phyloP scores from a whole-genome alignment of 2,329 filamentous ascomycete species.

The Beauveria australis region DNA sequence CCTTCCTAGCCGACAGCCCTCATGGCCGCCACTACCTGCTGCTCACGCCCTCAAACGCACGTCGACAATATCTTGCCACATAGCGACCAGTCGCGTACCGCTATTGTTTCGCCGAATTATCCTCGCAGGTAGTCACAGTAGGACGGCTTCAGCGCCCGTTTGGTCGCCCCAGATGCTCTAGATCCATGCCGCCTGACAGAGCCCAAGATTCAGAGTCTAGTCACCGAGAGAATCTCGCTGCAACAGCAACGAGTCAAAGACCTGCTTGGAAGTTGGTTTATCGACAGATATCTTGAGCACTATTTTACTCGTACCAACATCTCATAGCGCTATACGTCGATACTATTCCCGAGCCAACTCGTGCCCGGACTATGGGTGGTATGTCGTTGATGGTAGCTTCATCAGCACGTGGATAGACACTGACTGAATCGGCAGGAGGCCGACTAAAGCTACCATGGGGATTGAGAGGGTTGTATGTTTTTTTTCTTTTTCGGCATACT shows the following conservation, averaged over 20 bases:
- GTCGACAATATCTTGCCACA: background rate
- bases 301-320: background rate
- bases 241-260: background rate
- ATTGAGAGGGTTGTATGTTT: background rate
- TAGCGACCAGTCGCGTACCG: no score
- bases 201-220: background rate
- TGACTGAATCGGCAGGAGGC: constrained; percentile 17
- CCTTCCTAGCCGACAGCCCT: background rate
- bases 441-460: constrained; percentile 7
- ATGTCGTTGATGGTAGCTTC: constrained; percentile 12
- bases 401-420: background rate
- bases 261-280: background rate
- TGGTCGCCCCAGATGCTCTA: background rate
- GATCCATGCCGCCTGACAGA: background rate
- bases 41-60: background rate
- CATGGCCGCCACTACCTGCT: background rate
- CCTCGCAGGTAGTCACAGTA: background rate
- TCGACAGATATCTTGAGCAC: background rate
- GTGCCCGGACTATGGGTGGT: constrained; percentile 38
- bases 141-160: background rate
- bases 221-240: background rate
- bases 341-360: constrained; percentile 30
- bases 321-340: constrained; percentile 23
- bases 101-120: background rate
- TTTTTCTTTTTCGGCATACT: rapidly evolving